These are phyloP conservation scores for Trichosporon faecale DNA, from an alignment of 1,284 basidiomycete genomes.

Conservation along the genomic window DNA sequence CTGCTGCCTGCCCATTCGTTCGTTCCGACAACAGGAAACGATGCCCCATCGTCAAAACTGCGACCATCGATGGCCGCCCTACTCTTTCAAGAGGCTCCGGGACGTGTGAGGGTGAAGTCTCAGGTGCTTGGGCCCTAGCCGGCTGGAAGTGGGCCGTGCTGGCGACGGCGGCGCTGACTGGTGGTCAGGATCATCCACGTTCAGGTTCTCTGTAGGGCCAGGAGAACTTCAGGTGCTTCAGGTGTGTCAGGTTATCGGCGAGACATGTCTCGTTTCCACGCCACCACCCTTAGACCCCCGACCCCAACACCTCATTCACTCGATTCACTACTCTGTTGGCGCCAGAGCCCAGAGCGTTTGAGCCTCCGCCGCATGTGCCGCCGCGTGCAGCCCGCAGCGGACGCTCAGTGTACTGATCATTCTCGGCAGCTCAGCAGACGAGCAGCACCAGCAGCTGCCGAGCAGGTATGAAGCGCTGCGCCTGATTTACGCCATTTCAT, in stretches of 20 bases:
- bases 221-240: not conserved
- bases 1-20: too few species aligned
- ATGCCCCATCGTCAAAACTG: not conserved
- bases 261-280: constrained; percentile 9
- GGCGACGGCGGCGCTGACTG: not conserved
- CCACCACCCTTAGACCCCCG: not conserved
- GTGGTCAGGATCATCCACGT: not conserved
- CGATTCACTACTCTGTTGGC: not conserved
- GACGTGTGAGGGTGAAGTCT: not conserved
- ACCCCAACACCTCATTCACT: not conserved
- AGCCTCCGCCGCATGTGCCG: not conserved
- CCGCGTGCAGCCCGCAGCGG: not conserved
- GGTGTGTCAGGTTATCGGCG: not conserved
- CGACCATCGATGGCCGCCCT: not conserved
- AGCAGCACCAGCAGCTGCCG: not conserved
- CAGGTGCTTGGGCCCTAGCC: not conserved
- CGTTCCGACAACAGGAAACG: too few species aligned
- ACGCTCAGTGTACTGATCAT: too few species aligned
- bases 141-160: not conserved
- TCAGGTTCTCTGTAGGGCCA: not conserved
- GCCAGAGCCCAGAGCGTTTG: not conserved
- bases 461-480: not conserved
- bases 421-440: too few species aligned
- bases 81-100: not conserved
- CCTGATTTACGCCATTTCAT: not conserved